phyloP scores from a whole-genome alignment of 345 rosid genomes.

The Orychophragmus violaceus region DNA sequence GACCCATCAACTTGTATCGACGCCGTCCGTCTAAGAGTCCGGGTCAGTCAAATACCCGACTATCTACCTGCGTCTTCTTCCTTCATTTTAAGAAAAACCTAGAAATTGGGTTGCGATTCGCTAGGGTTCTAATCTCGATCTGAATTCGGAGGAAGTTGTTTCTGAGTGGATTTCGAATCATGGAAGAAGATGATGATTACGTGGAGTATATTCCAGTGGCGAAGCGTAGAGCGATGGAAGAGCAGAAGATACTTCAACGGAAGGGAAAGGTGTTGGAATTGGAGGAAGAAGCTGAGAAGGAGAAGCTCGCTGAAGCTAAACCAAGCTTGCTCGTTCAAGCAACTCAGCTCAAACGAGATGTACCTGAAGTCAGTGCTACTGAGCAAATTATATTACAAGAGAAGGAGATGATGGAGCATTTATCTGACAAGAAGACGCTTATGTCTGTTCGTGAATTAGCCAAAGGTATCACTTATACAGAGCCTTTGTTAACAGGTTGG shows the following conservation, averaged over 20 bases:
- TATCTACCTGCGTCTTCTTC: too few species aligned
- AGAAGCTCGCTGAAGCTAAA: slow-evolving; percentile 62
- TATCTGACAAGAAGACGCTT: slow-evolving; percentile 75
- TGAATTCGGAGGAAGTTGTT: too few species aligned
- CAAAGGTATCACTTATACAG: slow-evolving; percentile 78
- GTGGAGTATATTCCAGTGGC: slow-evolving; percentile 80
- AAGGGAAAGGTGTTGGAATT: slow-evolving; percentile 54
- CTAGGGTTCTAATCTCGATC: neutral
- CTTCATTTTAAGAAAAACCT: too few species aligned
- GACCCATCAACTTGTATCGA: neutral
- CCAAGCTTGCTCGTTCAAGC: slow-evolving; percentile 88
- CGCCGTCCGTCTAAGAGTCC: neutral
- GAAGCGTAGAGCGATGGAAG: slow-evolving; percentile 73
- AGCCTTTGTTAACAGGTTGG: slow-evolving; percentile 83
- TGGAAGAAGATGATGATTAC: slow-evolving; percentile 74
- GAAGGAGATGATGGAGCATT: slow-evolving; percentile 86
- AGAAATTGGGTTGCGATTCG: neutral
- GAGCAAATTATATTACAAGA: slow-evolving; percentile 84
- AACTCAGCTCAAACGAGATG: slow-evolving; percentile 76
- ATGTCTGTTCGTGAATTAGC: slow-evolving; percentile 90
- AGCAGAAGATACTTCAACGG: slow-evolving; percentile 66
- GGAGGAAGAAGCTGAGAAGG: slow-evolving; percentile 63
- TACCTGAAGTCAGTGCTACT: slow-evolving; percentile 69
- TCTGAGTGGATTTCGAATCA: neutral
- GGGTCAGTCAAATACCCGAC: neutral